Conservation (phyloP, 108 stramenopile species). For the Cyclotella kingstonii region DNA sequence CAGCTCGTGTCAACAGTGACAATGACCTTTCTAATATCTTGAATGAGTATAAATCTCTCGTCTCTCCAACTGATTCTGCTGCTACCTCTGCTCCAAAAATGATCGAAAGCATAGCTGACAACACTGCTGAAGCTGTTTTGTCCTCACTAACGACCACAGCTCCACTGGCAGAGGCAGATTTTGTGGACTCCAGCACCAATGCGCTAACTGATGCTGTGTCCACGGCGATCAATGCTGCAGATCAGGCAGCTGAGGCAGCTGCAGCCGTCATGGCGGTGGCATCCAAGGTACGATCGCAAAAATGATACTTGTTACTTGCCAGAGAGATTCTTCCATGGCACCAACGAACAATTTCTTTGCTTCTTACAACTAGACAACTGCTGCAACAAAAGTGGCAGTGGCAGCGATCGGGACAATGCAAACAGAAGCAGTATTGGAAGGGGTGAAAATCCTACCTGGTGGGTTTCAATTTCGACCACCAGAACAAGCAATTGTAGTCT, state of each 20-base stretch:
- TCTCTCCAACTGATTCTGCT: not conserved
- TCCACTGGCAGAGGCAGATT: not conserved
- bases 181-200: conserved; percentile 11
- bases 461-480: conserved; percentile 24
- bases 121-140: conserved; percentile 1
- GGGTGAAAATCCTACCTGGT: conserved; percentile 8
- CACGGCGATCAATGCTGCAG: conserved; percentile 25
- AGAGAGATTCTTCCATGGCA: not conserved
- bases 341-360: not conserved
- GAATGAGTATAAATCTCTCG: conserved; percentile 31
- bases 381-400: conserved; percentile 7
- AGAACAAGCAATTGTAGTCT: conserved; percentile 13
- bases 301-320: not conserved
- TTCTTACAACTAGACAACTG: not conserved
- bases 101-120: not conserved
- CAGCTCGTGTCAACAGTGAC: not conserved
- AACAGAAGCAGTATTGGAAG: conserved; percentile 3
- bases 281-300: conserved; percentile 1
- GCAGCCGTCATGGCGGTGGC: conserved; percentile 19
- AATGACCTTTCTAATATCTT: conserved; percentile 29
- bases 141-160: not conserved
- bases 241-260: conserved; percentile 26
- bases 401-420: conserved; percentile 10
- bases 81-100: conserved; percentile 2
- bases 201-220: conserved; percentile 14